Evolutionary conservation across 1,284 basidiomycete genomes (phyloP), one percentile per base, ranked within the genome.

Genomic region (Mycosarcoma maydis): DNA sequence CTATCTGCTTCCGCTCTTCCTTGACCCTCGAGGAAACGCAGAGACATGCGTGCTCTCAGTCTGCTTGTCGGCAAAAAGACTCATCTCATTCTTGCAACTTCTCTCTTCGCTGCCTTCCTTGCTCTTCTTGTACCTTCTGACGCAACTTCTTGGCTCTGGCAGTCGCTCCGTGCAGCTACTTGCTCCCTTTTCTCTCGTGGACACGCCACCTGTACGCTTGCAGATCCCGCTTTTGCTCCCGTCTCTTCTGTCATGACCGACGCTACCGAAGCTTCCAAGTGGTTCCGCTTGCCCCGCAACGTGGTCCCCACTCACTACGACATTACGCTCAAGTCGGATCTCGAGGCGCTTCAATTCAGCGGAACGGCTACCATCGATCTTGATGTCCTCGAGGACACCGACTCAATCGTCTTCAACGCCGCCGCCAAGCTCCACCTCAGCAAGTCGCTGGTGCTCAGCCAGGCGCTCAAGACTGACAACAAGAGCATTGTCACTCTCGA

Each of bases 281-380:
- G 72, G 75, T 91, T 89, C 82, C 88, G 92, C 71, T 87, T 95
- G 45, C 92, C 92, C 11, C 86, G 86, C 10, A 85, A 88, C 73
- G 88, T 92, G 57, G 87, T 86, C 72, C 90, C 92, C 19, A 86
- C 84, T 23, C 92, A 94, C 83, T 97, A 96, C 83, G 90, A 85
- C 75, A 83, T 96, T 47, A 89, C 88, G 43, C 85, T 95, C 83
- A 89, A 87, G 81, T 78, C 94, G 3, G 90, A 95, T 83, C 86
- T 97, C 48, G 86, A 90, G 61, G 86, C 86, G 22, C 85, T 87
- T 48, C 86, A 83, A 19, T 97, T 94, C 80, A 85, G 88, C 34
- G 94, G 94, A 37, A 86, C 90, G 55, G 91, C 89, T 27, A 87
- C 88, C 73, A 88, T 93, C 76, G 91, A 90, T 72, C 84, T 97